Evolutionary conservation across 495 filamentous ascomycete species (phyloP).

Genomic region (Monascus purpureus): DNA sequence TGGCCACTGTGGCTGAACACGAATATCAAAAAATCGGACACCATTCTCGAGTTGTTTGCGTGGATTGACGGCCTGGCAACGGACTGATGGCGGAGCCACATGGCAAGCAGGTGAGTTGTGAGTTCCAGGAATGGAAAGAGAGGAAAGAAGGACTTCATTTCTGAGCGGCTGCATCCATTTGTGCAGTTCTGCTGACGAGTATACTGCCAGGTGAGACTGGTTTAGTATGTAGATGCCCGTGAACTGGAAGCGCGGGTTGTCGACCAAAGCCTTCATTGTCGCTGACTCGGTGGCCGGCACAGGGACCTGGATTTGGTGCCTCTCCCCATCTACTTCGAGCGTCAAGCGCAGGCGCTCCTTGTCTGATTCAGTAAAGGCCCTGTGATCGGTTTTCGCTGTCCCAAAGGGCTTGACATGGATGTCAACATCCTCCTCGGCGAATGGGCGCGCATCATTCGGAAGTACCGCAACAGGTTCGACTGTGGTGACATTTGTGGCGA

Average conservation of each 20-base stretch:
- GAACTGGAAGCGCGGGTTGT: conserved; percentile 46
- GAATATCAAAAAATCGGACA: conserved; percentile 87
- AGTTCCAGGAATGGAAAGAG: conserved; percentile 84
- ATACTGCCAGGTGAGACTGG: conserved; percentile 56
- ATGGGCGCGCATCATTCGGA: conserved; percentile 36
- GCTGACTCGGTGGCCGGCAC: conserved; percentile 40
- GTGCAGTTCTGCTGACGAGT: conserved; percentile 54
- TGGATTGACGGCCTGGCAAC: conserved; percentile 75
- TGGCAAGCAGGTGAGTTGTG: conserved; percentile 86
- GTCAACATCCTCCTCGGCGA: conserved; percentile 38
- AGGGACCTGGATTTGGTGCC: conserved; percentile 47
- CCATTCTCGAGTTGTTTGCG: conserved; percentile 74
- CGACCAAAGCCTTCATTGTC: conserved; percentile 37
- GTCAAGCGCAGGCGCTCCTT: conserved; percentile 46
- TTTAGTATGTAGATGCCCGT: conserved; percentile 58
- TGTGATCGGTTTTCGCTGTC: conserved; percentile 40
- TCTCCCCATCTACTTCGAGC: conserved; percentile 45
- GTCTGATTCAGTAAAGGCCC: conserved; percentile 25
- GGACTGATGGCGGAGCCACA: conserved; percentile 75
- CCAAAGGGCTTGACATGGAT: conserved; percentile 46
- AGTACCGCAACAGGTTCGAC: conserved; percentile 28
- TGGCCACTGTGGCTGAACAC: conserved; percentile 51
- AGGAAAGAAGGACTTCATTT: conserved; percentile 55
- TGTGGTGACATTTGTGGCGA: conserved; percentile 23
- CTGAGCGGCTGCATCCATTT: conserved; percentile 70